Percentiles rank a stretch among this genome's conserved stretches.
Conservation (phyloP, 1,139 yeast genomes). For the Eremothecium gossypii region DNA sequence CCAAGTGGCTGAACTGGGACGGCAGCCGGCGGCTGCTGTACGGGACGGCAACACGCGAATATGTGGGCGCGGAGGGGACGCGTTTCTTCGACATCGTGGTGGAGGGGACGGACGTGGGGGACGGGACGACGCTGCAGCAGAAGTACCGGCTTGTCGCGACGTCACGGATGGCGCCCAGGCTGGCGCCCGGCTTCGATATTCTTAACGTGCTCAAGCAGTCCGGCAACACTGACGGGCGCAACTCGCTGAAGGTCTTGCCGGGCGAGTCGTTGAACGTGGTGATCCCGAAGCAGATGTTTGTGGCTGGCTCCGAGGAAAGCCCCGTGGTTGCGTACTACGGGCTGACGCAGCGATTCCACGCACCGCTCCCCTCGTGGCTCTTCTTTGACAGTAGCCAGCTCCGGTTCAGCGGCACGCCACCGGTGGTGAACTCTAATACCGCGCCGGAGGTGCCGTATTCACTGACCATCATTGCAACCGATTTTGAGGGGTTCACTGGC, state of each 20-base stretch:
- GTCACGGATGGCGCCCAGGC: slow-evolving; percentile 40
- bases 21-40: slow-evolving; percentile 46
- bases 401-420: slow-evolving; percentile 83
- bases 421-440: slow-evolving; percentile 68
- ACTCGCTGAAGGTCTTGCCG: slow-evolving; percentile 67
- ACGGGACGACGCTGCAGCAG: slow-evolving; percentile 36
- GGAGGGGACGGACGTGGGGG: slow-evolving; percentile 53
- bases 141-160: slow-evolving; percentile 54
- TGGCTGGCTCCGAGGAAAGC: slow-evolving; percentile 13
- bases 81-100: slow-evolving; percentile 36
- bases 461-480: slow-evolving; percentile 73
- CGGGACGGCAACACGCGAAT: slow-evolving; percentile 55
- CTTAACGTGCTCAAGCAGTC: slow-evolving; percentile 43
- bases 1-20: slow-evolving; percentile 75
- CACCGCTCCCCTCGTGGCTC: slow-evolving; percentile 90
- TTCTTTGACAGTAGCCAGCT: slow-evolving; percentile 51
- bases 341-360: slow-evolving; percentile 57
- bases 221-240: slow-evolving; percentile 64
- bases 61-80: slow-evolving; percentile 34
- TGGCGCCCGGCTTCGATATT: slow-evolving; percentile 33
- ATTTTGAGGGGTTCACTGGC: slow-evolving; percentile 66
- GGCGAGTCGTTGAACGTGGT: slow-evolving; percentile 54
- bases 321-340: slow-evolving; percentile 69
- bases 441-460: slow-evolving; percentile 78
- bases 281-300: slow-evolving; percentile 52